A percentile compares a stretch with the other conserved stretches of the same genome.
Conservation (phyloP, 192 early-diverging fungal genomes). For the Lobosporangium transversale region DNA sequence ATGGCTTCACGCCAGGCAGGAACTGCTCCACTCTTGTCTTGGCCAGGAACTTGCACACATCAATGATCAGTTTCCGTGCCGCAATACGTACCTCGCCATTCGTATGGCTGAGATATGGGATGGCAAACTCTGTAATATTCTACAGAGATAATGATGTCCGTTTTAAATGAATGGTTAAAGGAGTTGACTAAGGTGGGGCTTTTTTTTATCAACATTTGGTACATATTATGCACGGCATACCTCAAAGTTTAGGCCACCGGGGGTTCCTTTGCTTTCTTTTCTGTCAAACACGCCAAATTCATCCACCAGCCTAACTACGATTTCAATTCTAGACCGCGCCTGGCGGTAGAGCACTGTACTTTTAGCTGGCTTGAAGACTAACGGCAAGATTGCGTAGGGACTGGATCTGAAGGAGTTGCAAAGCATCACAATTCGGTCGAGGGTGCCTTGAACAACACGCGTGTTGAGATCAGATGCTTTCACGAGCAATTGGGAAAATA, state of each 20-base stretch:
- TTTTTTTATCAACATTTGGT: too few species aligned
- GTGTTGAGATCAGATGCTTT: conserved; percentile 68
- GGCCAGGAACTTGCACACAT: conserved; percentile 51
- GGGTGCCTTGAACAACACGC: conserved; percentile 58
- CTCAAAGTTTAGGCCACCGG: conserved; percentile 59
- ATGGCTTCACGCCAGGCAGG: conserved; percentile 46
- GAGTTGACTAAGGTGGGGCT: too few species aligned
- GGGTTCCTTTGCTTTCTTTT: conserved; percentile 35
- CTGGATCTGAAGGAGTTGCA: conserved; percentile 58
- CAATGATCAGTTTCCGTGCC: conserved; percentile 64
- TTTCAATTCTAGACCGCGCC: conserved; percentile 64
- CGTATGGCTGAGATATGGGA: conserved; percentile 66
- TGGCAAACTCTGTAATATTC: conserved; percentile 63
- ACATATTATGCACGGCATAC: too few species aligned
- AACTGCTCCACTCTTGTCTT: conserved; percentile 51
- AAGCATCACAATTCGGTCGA: conserved; percentile 61
- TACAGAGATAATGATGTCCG: too few species aligned
- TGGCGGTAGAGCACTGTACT: conserved; percentile 58
- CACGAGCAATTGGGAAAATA: conserved; percentile 59
- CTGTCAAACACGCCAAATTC: conserved; percentile 58
- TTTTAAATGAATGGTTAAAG: too few species aligned
- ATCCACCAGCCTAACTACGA: conserved; percentile 56
- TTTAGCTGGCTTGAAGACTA: conserved; percentile 60
- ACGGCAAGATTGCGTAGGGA: conserved; percentile 62
- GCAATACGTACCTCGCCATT: conserved; percentile 70